Evolutionary conservation across 2,329 filamentous ascomycete species (phyloP), one percentile per base, ranked within the genome.

Genomic region (Colletotrichum eremochloae): DNA sequence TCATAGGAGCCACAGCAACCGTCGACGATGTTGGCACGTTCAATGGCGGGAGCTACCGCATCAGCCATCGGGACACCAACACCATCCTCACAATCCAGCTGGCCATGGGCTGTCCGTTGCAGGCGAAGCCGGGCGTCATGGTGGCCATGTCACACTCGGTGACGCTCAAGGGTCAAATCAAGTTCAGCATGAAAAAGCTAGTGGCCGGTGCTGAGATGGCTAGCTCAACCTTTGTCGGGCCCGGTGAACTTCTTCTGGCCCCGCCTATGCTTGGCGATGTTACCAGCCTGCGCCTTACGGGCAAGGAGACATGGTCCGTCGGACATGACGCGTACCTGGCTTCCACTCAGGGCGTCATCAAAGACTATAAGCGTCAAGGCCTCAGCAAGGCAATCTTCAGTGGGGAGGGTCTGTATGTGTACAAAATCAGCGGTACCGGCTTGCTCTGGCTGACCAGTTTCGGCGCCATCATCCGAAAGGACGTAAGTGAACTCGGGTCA

Each of bases 21-120:
- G 86, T 90, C 40, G 96, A 98, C 81, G 95, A 97, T 76, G 90
- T 97, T 1, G 96, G 96, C n/a, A 96, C 93, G 0, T 99, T 98
- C 86, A 98, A 98, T 80, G 96, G 96, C 20, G 96, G 96, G 15
- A 96, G 93, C 79, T 99, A 96, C 80, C 89, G 96, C 55, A 95
- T 98, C 79, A 96, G 94, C 78, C 96, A 99, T 79, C 89, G 96
- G 31, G 95, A 98, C 81, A 92, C 90, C 71, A 99, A 98, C 81
- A 95, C 93, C 1, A 92, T 98, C 75, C 82, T 98, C 74, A 98
- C 95, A 0, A 83, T 98, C 31, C 96, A 98, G 81, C 84, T 98
- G 57, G 96, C 96, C 15, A 93, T 96, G 80, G 95, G 95, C 2
- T 97, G 94, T 77, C 96, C 96, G 0, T 82, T 98, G 63, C 87